Base-by-base conservation (phyloP, 306 rosid species). In the Senna siamea region DNA sequence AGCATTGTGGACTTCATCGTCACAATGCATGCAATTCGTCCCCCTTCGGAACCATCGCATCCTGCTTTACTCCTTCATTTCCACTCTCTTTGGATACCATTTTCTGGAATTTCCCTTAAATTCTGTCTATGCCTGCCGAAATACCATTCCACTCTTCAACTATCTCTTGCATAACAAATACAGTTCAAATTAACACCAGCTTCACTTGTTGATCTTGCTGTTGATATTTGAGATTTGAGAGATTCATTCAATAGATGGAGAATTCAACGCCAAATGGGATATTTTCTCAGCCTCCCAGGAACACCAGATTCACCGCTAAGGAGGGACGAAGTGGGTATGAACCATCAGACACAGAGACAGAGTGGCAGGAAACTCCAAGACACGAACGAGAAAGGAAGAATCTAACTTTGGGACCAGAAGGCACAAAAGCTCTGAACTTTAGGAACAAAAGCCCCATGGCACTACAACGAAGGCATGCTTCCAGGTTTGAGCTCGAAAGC, bases 341-440 rank as follows among this genome's bases (percentile, higher is more conserved):
- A 30, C 98, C 96, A 12, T 93, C 98, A 63, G 94, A 93, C 75
- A 87, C 89, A 0, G 98, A 93, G 66, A 91, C 97, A 9, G 97
- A 91, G 22, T 78, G 85, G 85, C 86, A 73, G 4, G 92, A 84
- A 19, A 85, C 70, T 41, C 89, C 96, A 0, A 76, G 97, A 78
- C 78, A 65, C 5, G 90, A 84, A 15, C 79, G 75, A 50, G 76
- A 52, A 26, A 76, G 59, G 70, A 80, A 63, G 75, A 79, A 73
- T 13, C 70, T 30, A 51, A 69, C 5, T 15, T 57, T 73, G 76
- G 80, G 38, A 50, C 73, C 70, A 13, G 79, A 79, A 51, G 82
- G 53, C 66, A 66, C 79, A 55, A 76, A 67, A 66, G 34, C 48
- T 8, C 55, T 54, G 9, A 38, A 69, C 10, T 62, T 59, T 19